Base-by-base conservation (phyloP, 176 grass and related monocot genomes). In the Rhipidocladum racemiflorum region DNA sequence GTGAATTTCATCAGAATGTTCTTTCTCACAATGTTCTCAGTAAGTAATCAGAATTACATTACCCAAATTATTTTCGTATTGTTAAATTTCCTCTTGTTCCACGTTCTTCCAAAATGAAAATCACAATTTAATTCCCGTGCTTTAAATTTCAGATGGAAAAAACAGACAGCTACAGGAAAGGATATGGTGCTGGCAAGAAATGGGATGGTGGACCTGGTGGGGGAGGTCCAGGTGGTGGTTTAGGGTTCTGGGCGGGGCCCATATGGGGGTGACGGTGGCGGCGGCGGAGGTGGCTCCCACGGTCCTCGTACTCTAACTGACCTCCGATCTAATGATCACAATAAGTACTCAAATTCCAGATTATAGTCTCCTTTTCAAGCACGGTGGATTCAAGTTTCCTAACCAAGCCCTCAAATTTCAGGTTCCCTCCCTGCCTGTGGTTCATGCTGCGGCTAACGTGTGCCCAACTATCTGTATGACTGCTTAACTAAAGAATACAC, bases 201-300 rank as follows among this genome's bases (percentile, higher is more conserved):
- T 99, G 96, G 96, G 96, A 95, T 83, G 96, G 96, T 78, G 95
- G 95, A 50, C 90, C 95, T 34, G 95, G 95, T 75, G 95, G 90
- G 34, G 93, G 93, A 36, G 93, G 90, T 49, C 78, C 79, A 35
- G 88, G 93, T 53, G 89, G 93, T 42, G 92, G 89, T 23, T 46
- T 38, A 68, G 90, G 92, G 35, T 23, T 46, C 48, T 73, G 90
- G 92, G 35, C 70, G 84, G 43, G 90, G 94, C n/a, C 95, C 92
- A 60, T 98, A 94, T 73, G 88, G 90, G 0, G 80, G 84, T 3
- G 83, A 82, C 0, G 87, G 91, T 1, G 83, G 91, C 1, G 83
- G 87, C 0, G 87, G 93, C 0, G 69, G 91, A 4, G 87, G 85
- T 63, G 90, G 92, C 66, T 70, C 88, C 17, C 88, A 88, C 0